phyloP scores from a whole-genome alignment of 139 green algal genomes.

The Zygnema circumcarinatum region DNA sequence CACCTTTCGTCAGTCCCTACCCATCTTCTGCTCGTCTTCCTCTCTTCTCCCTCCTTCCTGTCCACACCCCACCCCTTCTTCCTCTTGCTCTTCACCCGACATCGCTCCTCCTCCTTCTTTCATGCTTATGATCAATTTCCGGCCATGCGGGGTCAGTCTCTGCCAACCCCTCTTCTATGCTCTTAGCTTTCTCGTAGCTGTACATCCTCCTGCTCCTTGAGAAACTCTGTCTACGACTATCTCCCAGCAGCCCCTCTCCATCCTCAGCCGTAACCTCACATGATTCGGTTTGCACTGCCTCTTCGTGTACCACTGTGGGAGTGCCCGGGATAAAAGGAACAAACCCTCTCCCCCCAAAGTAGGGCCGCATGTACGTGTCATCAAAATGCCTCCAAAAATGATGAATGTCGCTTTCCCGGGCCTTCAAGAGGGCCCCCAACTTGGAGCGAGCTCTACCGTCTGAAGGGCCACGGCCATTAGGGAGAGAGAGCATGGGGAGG shows the following conservation, averaged over 20 bases:
- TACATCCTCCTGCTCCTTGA: neutral
- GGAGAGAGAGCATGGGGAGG: neutral
- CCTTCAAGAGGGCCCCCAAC: neutral
- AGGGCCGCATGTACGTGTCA: conserved; percentile 35
- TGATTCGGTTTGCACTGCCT: neutral
- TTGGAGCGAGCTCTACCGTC: too few relatives aligned
- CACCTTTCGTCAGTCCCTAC: conserved; percentile 3
- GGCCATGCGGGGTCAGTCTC: too few relatives aligned
- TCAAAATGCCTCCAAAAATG: conserved; percentile 37
- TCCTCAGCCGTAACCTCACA: neutral
- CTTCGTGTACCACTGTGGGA: neutral
- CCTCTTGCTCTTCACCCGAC: too few relatives aligned
- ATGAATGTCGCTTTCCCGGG: conserved; percentile 26
- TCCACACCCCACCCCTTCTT: too few relatives aligned
- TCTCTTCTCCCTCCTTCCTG: conserved; percentile 5
- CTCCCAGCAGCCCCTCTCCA: neutral
- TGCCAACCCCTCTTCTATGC: too few relatives aligned
- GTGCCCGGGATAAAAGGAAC: neutral
- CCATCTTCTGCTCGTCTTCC: conserved; percentile 4
- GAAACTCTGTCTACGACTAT: neutral
- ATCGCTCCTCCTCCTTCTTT: too few relatives aligned
- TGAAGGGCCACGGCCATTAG: neutral
- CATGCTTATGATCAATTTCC: too few relatives aligned
- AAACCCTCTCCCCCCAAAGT: conserved; percentile 46
- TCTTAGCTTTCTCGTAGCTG: too few relatives aligned